phyloP scores from a whole-genome alignment of 2,329 filamentous ascomycete genomes.

The Amauroascus verrucosus region DNA sequence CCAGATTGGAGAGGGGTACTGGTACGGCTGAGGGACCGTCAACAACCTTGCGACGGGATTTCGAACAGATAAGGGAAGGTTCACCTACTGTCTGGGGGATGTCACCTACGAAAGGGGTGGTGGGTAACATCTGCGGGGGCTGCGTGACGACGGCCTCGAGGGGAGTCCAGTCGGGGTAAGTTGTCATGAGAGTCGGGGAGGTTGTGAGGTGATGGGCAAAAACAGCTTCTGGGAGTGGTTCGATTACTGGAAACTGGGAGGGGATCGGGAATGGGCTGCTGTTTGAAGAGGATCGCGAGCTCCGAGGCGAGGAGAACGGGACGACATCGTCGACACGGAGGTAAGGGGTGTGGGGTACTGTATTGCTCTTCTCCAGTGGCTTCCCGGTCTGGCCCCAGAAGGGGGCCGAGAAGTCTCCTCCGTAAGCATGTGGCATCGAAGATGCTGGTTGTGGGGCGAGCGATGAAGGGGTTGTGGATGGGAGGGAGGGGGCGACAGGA shows the following conservation, averaged over 20 bases:
- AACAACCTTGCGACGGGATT: not conserved
- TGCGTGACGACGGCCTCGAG: constrained; percentile 21
- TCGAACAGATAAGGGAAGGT: constrained; percentile 32
- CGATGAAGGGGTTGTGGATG: not conserved
- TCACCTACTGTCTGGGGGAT: constrained; percentile 32
- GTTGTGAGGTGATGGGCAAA: constrained; percentile 24
- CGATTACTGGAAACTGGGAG: constrained; percentile 24
- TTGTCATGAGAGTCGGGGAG: constrained; percentile 28
- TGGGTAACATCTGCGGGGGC: constrained; percentile 27
- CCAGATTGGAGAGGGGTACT: constrained; percentile 34
- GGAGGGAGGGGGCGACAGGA: not conserved
- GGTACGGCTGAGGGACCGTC: constrained; percentile 25
- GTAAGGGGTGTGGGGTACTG: constrained; percentile 29
- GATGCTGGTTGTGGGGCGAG: not conserved
- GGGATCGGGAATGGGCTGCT: constrained; percentile 26
- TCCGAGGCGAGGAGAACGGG: constrained; percentile 37
- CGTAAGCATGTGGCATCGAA: not conserved
- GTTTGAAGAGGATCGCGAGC: constrained; percentile 35
- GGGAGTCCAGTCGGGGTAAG: constrained; percentile 28
- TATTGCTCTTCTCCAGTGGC: constrained; percentile 23
- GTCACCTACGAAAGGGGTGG: constrained; percentile 26
- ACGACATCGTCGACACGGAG: constrained; percentile 31
- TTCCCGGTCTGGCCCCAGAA: constrained; percentile 32
- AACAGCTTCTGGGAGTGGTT: constrained; percentile 28
- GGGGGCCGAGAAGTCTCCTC: constrained; percentile 18